phyloP scores from a whole-genome alignment of 345 rosid genomes.

The Isatis tinctoria region DNA sequence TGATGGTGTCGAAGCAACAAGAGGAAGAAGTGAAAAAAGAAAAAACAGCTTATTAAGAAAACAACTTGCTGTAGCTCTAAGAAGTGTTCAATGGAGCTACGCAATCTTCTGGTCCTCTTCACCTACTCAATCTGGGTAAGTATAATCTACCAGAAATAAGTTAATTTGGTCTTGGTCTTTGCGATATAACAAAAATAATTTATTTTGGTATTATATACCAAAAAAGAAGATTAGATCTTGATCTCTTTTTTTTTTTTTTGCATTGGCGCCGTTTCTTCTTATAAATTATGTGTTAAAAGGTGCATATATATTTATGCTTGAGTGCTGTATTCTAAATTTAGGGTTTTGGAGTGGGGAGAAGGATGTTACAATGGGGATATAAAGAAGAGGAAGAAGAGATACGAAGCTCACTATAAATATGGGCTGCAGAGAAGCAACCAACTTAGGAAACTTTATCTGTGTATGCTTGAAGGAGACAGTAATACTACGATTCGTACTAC shows the following conservation, averaged over 20 bases:
- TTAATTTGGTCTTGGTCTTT: background rate
- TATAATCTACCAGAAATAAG: background rate
- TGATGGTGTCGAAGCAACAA: constrained; percentile 29
- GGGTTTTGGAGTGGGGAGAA: constrained; percentile 81
- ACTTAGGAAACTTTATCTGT: constrained; percentile 60
- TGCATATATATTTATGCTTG: background rate
- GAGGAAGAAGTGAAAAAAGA: constrained; percentile 34
- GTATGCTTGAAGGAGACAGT: constrained; percentile 57
- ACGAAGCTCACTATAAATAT: constrained; percentile 43
- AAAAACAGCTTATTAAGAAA: constrained; percentile 43
- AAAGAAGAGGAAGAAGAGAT: constrained; percentile 75
- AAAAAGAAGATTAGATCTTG: background rate
- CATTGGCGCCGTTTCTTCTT: background rate
- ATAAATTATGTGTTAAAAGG: background rate
- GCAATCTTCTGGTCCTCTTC: constrained; percentile 92
- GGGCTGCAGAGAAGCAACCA: constrained; percentile 84
- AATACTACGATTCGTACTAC: constrained; percentile 41
- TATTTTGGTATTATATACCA: background rate
- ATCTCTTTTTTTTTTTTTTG: background rate
- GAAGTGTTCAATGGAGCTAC: constrained; percentile 90
- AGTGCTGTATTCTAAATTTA: constrained; percentile 14
- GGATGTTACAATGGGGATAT: constrained; percentile 95
- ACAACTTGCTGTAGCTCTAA: constrained; percentile 77
- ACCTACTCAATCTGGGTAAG: constrained; percentile 62
- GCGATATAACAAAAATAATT: background rate